These are phyloP conservation scores for Raddia guianensis DNA, from an alignment of 176 grass and related monocot species.

Conservation along the genomic window DNA sequence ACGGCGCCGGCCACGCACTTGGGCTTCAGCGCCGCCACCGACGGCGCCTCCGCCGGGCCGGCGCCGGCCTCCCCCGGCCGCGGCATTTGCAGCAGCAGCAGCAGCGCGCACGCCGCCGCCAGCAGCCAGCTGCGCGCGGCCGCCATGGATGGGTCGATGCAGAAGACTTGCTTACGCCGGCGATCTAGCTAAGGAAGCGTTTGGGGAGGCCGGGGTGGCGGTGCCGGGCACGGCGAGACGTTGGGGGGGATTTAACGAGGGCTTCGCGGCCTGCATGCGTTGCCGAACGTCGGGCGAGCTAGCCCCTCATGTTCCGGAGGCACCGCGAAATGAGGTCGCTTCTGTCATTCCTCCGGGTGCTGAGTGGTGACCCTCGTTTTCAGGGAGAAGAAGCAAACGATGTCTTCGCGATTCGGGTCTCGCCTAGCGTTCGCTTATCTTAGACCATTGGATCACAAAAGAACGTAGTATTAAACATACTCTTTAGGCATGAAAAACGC, in stretches of 20 bases:
- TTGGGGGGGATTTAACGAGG: constrained; percentile 26
- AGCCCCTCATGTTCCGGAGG: background rate
- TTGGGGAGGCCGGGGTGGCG: background rate
- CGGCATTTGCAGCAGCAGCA: constrained; percentile 14
- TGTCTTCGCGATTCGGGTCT: background rate
- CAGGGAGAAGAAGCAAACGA: background rate
- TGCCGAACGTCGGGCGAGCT: background rate
- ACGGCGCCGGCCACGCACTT: constrained; percentile 37
- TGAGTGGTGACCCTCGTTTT: constrained; percentile 21
- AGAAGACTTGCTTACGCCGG: too few species aligned
- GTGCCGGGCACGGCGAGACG: background rate
- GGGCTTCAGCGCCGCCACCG: constrained; percentile 18
- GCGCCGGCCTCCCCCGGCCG: background rate
- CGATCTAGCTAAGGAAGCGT: too few species aligned
- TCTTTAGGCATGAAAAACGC: too few species aligned
- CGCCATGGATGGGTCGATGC: background rate
- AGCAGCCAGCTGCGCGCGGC: constrained; percentile 40
- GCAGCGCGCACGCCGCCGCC: constrained; percentile 45
- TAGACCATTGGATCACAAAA: too few species aligned
- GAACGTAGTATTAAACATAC: too few species aligned
- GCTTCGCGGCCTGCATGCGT: background rate
- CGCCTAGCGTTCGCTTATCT: background rate
- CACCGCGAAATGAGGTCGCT: background rate
- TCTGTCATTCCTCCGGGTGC: constrained; percentile 15
- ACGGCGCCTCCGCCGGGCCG: background rate